These are phyloP conservation scores for Emergomyces pasteurianus DNA, from an alignment of 2,329 filamentous ascomycete species.

Conservation along the genomic window DNA sequence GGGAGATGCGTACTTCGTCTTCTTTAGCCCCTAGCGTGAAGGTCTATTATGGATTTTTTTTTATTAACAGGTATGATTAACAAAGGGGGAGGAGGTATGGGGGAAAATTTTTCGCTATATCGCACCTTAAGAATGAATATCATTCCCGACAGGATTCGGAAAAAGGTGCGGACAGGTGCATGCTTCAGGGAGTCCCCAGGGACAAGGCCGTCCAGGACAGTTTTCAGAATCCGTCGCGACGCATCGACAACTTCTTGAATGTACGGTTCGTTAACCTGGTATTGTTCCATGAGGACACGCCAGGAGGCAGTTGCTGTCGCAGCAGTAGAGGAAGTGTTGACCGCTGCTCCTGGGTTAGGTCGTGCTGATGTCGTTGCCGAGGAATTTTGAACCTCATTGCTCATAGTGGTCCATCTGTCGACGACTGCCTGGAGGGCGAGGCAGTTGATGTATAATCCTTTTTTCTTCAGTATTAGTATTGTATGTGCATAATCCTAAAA, in stretches of 20 bases:
- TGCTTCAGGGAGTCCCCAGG: slow-evolving; percentile 48
- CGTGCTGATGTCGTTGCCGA: slow-evolving; percentile 4
- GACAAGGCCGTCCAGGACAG: slow-evolving; percentile 47
- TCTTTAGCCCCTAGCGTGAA: slow-evolving; percentile 53
- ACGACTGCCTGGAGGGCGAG: slow-evolving; percentile 89
- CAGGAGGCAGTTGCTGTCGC: slow-evolving; percentile 23
- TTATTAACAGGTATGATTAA: background rate
- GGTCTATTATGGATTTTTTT: slow-evolving; percentile 27
- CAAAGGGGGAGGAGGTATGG: background rate
- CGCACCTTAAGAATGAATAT: slow-evolving; percentile 52
- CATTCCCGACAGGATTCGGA: slow-evolving; percentile 51
- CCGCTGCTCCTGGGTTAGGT: background rate
- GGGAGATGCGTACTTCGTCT: slow-evolving; percentile 47
- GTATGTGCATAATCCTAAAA: background rate
- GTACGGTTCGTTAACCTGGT: slow-evolving; percentile 49
- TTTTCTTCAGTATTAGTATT: background rate
- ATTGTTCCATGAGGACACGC: slow-evolving; percentile 33
- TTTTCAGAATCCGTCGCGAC: slow-evolving; percentile 47
- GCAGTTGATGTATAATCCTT: slow-evolving; percentile 73
- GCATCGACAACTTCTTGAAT: slow-evolving; percentile 52
- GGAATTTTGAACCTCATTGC: slow-evolving; percentile 26
- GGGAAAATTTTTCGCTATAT: background rate
- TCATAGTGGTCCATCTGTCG: slow-evolving; percentile 73
- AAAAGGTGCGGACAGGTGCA: slow-evolving; percentile 52
- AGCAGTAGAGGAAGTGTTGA: slow-evolving; percentile 11